A percentile compares a stretch with the other conserved stretches of the same genome.
phyloP scores from a whole-genome alignment of 768 basidiomycete genomes.

The Trametes meyenii region DNA sequence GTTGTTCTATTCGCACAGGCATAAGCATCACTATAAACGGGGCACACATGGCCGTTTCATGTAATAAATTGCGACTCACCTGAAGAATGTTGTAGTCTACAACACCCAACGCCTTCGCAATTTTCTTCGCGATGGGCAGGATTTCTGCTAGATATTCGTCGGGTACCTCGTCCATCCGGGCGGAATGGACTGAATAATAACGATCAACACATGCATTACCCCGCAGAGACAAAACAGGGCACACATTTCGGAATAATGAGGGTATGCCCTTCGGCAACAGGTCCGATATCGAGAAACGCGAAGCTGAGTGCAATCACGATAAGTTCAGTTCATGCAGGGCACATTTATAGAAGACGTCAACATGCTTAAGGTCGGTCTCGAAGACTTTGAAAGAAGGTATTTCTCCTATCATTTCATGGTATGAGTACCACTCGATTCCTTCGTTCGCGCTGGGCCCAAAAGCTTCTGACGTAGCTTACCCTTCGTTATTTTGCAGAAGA shows the following conservation, averaged over 20 bases:
- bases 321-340: neutral
- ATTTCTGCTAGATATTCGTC: slow-evolving; percentile 80
- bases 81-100: slow-evolving; percentile 87
- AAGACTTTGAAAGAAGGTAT: slow-evolving; percentile 86
- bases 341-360: neutral
- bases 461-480: slow-evolving; percentile 42
- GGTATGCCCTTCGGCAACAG: slow-evolving; percentile 84
- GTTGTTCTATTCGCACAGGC: slow-evolving; percentile 53
- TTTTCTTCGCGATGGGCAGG: slow-evolving; percentile 86
- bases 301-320: slow-evolving; percentile 31
- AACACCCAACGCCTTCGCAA: slow-evolving; percentile 70
- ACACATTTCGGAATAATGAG: slow-evolving; percentile 92
- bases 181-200: slow-evolving; percentile 66
- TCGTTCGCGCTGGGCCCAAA: neutral
- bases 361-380: slow-evolving; percentile 65
- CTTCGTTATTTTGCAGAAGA: slow-evolving; percentile 96
- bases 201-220: neutral
- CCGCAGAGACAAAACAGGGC: neutral
- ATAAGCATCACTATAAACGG: too few relatives aligned
- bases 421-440: neutral
- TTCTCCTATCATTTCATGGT: slow-evolving; percentile 54
- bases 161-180: slow-evolving; percentile 83
- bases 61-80: slow-evolving; percentile 33
- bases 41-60: too few relatives aligned
- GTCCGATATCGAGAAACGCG: slow-evolving; percentile 91